Evolutionary conservation across 345 rosid genomes (phyloP).

Genomic region (Hibiscus trionum): DNA sequence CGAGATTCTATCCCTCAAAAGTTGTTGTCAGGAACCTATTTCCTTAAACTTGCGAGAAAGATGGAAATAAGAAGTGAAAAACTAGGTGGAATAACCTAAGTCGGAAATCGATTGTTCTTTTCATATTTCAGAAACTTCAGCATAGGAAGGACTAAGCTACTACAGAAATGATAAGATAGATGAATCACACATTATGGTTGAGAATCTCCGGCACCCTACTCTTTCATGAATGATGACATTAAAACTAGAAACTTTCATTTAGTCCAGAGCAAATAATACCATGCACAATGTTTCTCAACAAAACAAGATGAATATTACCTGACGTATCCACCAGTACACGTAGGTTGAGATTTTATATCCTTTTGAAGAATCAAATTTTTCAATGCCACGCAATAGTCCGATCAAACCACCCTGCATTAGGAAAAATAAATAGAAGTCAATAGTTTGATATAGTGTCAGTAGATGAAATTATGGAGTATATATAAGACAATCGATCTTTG

Average conservation of each 20-base stretch:
- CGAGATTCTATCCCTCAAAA: neutral
- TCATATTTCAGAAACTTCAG: constrained; percentile 4
- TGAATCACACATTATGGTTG: neutral
- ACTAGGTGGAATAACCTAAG: neutral
- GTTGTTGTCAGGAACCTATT: neutral
- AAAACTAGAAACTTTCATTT: neutral
- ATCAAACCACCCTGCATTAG: constrained; percentile 75
- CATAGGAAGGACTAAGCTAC: neutral
- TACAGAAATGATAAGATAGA: neutral
- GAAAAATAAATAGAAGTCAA: neutral
- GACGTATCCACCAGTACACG: constrained; percentile 99
- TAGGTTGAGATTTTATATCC: constrained; percentile 90
- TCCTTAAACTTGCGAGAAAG: neutral
- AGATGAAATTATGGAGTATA: too few relatives aligned
- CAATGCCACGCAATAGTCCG: constrained; percentile 86
- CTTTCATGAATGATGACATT: neutral
- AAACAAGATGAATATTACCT: constrained; percentile 34
- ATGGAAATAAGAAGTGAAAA: neutral
- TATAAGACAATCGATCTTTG: neutral
- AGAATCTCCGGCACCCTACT: neutral
- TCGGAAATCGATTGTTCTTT: neutral
- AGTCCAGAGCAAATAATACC: neutral
- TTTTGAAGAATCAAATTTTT: constrained; percentile 91
- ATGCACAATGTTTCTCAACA: neutral
- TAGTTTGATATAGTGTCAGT: neutral